Evolutionary conservation across 2,329 filamentous ascomycete species (phyloP).

Genomic region (Didymella sp.): DNA sequence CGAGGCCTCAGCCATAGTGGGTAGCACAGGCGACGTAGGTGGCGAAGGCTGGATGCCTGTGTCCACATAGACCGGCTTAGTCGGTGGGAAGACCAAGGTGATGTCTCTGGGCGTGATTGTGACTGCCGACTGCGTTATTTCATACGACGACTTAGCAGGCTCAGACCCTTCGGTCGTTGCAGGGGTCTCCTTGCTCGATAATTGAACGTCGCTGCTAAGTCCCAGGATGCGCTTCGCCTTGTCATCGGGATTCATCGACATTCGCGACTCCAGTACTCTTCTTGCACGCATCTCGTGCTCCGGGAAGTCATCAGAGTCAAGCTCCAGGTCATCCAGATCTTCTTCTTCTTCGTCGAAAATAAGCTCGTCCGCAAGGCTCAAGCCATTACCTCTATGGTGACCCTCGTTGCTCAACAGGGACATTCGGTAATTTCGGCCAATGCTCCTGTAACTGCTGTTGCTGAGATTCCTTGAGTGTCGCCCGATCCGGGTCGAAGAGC

Average conservation of each 20-base stretch:
- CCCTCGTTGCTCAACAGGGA: constrained; percentile 68
- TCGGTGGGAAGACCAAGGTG: constrained; percentile 43
- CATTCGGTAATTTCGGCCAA: constrained; percentile 68
- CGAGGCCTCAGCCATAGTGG: constrained; percentile 31
- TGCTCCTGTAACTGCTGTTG: constrained; percentile 59
- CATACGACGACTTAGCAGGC: constrained; percentile 31
- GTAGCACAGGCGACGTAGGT: constrained; percentile 72
- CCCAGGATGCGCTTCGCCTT: constrained; percentile 57
- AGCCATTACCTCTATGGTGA: constrained; percentile 65
- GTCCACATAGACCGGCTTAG: constrained; percentile 68
- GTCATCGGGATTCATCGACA: constrained; percentile 51
- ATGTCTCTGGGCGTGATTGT: constrained; percentile 37
- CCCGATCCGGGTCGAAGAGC: constrained; percentile 53
- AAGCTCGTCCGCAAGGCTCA: constrained; percentile 90
- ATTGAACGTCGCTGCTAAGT: constrained; percentile 43
- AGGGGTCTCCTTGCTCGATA: constrained; percentile 33
- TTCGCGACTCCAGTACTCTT: constrained; percentile 51
- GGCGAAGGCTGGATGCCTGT: constrained; percentile 84
- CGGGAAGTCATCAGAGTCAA: constrained; percentile 69
- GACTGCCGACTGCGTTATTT: constrained; percentile 31
- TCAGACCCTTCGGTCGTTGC: constrained; percentile 33
- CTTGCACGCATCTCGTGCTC: constrained; percentile 52
- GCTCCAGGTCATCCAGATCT: constrained; percentile 59
- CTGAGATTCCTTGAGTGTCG: constrained; percentile 66
- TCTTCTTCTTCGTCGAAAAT: constrained; percentile 82